Percentiles rank a stretch among this genome's conserved stretches.
Conservation (phyloP, 306 rosid species). For the Geum urbanum region DNA sequence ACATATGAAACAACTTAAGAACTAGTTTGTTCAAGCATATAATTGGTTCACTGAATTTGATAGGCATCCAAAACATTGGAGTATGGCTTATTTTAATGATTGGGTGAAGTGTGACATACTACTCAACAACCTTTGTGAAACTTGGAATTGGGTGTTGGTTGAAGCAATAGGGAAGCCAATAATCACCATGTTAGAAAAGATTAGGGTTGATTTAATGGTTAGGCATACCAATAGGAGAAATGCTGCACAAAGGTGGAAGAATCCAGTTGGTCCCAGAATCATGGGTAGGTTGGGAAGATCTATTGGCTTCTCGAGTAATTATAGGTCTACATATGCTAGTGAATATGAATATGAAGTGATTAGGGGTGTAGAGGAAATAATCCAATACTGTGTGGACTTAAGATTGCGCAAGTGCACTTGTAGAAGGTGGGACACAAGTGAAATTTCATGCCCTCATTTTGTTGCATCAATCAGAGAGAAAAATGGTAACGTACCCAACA, state of each 20-base stretch:
- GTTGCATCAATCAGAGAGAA: background rate
- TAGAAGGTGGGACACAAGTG: background rate
- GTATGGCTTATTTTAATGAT: background rate
- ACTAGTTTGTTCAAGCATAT: too few relatives aligned
- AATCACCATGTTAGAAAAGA: background rate
- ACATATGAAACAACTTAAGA: background rate
- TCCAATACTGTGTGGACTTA: background rate
- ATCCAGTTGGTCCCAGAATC: background rate
- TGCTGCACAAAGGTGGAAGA: background rate
- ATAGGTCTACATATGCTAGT: background rate
- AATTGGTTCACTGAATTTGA: background rate
- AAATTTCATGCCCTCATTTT: background rate
- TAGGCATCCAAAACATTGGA: background rate
- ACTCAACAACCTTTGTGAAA: background rate
- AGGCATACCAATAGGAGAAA: background rate
- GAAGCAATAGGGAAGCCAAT: background rate
- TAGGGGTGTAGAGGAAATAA: background rate
- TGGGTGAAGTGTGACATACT: background rate
- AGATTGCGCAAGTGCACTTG: background rate
- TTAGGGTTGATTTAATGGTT: background rate
- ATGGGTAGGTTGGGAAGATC: background rate
- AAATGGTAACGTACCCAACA: background rate
- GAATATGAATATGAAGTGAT: background rate
- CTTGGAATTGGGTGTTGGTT: background rate
- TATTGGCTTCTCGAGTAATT: background rate